Base-by-base conservation (phyloP, 2,329 filamentous ascomycete genomes). In the Emergomyces africanus region DNA sequence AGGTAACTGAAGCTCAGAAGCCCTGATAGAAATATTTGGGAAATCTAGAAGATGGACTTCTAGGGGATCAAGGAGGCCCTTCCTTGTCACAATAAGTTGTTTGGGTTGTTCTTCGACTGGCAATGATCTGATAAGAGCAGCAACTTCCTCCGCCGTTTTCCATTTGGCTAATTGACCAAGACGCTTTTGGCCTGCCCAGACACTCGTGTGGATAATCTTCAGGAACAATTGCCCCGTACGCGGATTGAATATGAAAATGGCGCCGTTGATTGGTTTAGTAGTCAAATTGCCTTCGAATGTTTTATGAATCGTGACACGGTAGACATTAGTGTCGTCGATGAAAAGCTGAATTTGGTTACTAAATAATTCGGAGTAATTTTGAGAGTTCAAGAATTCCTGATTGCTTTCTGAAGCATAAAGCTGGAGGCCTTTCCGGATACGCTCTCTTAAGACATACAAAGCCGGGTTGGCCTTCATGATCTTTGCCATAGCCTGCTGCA, bases 231-330 rank as follows among this genome's bases (percentile, higher is more conserved):
- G 94, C 56, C 94, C 94, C 57, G 94, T 99, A 60, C 92, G 85
- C n/a, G 95, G 94, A 72, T 99, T 99, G 83, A 99, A 97, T 71
- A 99, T 99, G 79, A 99, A 99, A 72, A 99, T 97, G 51, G 95
- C 94, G 71, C 94, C 94, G 72, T 99, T 99, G 81, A 99, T 99
- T 3, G 94, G 94, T 76, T 99, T 99, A 1, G 94, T 99, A 0
- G 94, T 99, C 83, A 99, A 79, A 71, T 99, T 99, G 67, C 94
- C 94, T 74, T 99, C 94, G 63, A 99, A 99, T 0, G 94, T 99
- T 83, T 99, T 99, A 81, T 99, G 94, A 63, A 99, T 99, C 0
- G 94, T 99, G 62, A 99, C 94, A 78, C 94, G 91, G 72, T 99
- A 99, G 57, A 99, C 95, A 68, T 99, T 99, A 61, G 94, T 99